Conservation (phyloP, 495 filamentous ascomycete species). For the Cercophora scortea region DNA sequence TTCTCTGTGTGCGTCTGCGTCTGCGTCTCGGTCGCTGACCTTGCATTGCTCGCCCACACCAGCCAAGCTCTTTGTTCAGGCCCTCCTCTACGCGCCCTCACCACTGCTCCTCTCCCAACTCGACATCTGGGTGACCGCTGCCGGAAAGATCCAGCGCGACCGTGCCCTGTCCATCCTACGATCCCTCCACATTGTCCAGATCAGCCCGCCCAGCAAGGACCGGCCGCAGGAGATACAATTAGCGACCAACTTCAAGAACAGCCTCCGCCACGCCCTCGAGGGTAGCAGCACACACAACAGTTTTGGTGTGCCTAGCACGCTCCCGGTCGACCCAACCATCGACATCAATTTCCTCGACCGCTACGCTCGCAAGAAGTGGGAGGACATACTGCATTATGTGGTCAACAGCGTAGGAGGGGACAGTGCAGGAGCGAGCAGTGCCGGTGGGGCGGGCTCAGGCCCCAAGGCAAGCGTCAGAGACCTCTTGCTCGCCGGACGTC, state of each 20-base stretch:
- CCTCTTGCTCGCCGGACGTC: slow-evolving; percentile 66
- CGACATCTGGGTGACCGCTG: slow-evolving; percentile 67
- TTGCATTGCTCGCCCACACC: neutral
- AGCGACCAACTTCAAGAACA: slow-evolving; percentile 65
- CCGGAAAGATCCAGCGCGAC: slow-evolving; percentile 69
- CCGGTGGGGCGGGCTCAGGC: slow-evolving; percentile 25
- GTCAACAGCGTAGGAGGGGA: slow-evolving; percentile 49
- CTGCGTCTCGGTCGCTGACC: neutral
- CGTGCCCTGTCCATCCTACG: slow-evolving; percentile 73
- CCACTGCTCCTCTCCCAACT: slow-evolving; percentile 69
- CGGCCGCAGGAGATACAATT: slow-evolving; percentile 60
- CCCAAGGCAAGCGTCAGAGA: slow-evolving; percentile 77
- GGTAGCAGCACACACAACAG: slow-evolving; percentile 78
- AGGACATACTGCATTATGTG: slow-evolving; percentile 91
- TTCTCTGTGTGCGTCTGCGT: neutral
- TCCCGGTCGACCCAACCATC: slow-evolving; percentile 49
- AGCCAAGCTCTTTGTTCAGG: slow-evolving; percentile 96
- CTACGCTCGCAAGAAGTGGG: slow-evolving; percentile 86
- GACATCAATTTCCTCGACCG: slow-evolving; percentile 67
- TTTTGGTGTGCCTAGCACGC: slow-evolving; percentile 74
- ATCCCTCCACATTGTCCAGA: slow-evolving; percentile 71
- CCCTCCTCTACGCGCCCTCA: slow-evolving; percentile 75
- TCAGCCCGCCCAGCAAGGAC: slow-evolving; percentile 46
- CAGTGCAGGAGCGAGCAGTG: slow-evolving; percentile 22
- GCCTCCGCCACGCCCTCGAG: slow-evolving; percentile 74